Evolutionary conservation across 106 monocot genomes (phyloP).

Genomic region (Iris macrosiphon): DNA sequence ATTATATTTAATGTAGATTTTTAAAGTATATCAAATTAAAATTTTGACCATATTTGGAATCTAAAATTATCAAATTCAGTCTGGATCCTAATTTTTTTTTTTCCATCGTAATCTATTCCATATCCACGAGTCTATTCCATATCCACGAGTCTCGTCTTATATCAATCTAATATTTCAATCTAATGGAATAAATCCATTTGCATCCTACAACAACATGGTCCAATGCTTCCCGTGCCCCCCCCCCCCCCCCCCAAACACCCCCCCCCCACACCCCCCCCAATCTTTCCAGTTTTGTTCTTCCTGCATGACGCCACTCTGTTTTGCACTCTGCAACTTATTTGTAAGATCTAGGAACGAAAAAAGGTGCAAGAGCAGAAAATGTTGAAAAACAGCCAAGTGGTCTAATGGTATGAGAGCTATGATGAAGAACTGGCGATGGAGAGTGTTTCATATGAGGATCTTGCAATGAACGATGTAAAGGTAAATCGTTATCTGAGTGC

Average conservation of each 20-base stretch:
- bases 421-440: neutral
- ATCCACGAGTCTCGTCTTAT: constrained; percentile 19
- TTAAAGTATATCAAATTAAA: too few species aligned
- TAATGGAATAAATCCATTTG: constrained; percentile 14
- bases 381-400: neutral
- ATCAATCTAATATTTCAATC: constrained; percentile 7
- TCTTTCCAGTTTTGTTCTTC: too few species aligned
- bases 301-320: constrained; percentile 16
- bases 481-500: neutral
- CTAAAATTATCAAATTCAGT: too few species aligned
- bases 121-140: constrained; percentile 11
- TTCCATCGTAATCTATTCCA: constrained; percentile 29
- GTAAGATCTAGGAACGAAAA: constrained; percentile 6
- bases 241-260: too few species aligned
- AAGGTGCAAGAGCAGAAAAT: constrained; percentile 10
- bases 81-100: too few species aligned
- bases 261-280: too few species aligned
- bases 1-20: too few species aligned
- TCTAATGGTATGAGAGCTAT: neutral
- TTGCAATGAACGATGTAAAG: too few species aligned
- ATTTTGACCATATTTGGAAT: too few species aligned
- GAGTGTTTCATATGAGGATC: neutral
- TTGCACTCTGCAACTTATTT: constrained; percentile 6
- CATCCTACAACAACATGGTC: too few species aligned
- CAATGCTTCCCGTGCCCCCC: too few species aligned